A percentile compares a stretch with the other conserved stretches of the same genome.
Conservation (phyloP, 75 land plant species). For the Gnetum montanum region DNA sequence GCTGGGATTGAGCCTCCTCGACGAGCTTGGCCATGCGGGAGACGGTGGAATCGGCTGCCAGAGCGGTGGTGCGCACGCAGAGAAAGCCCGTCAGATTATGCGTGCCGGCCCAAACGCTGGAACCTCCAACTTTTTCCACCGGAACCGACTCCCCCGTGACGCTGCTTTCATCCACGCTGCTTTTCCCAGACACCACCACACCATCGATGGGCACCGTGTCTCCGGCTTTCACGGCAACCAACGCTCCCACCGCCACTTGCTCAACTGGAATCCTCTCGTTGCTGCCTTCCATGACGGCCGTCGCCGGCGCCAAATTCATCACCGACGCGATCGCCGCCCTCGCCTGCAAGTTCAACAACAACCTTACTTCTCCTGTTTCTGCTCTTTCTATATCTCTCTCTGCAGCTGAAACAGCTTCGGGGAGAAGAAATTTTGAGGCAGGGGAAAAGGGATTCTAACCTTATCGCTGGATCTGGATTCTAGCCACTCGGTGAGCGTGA, state of each 20-base stretch:
- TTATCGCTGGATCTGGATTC: slow-evolving; percentile 74
- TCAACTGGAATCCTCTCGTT: slow-evolving; percentile 52
- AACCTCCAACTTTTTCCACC: slow-evolving; percentile 55
- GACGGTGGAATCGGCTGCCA: slow-evolving; percentile 78
- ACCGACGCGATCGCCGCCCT: slow-evolving; percentile 62
- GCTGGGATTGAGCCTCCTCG: slow-evolving; percentile 80
- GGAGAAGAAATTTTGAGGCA: neutral
- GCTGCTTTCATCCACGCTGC: slow-evolving; percentile 80
- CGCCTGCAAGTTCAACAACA: slow-evolving; percentile 35
- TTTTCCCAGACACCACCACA: slow-evolving; percentile 61
- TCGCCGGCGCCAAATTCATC: slow-evolving; percentile 71
- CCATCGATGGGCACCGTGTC: slow-evolving; percentile 89
- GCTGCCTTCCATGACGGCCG: slow-evolving; percentile 62
- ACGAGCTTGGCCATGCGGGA: slow-evolving; percentile 82
- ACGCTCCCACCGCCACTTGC: slow-evolving; percentile 55
- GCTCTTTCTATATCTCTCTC: neutral
- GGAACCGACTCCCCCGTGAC: slow-evolving; percentile 87
- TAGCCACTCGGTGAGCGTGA: slow-evolving; percentile 86
- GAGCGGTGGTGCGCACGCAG: slow-evolving; percentile 58
- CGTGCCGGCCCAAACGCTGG: slow-evolving; percentile 91
- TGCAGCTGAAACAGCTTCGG: neutral
- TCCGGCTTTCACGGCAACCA: slow-evolving; percentile 82
- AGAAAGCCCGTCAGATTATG: slow-evolving; percentile 85
- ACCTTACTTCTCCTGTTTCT: neutral
- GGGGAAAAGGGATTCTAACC: slow-evolving; percentile 25